Percentiles rank a stretch among this genome's conserved stretches.
Conservation (phyloP, 1,139 yeast species). For the Fermentozyma sake region DNA sequence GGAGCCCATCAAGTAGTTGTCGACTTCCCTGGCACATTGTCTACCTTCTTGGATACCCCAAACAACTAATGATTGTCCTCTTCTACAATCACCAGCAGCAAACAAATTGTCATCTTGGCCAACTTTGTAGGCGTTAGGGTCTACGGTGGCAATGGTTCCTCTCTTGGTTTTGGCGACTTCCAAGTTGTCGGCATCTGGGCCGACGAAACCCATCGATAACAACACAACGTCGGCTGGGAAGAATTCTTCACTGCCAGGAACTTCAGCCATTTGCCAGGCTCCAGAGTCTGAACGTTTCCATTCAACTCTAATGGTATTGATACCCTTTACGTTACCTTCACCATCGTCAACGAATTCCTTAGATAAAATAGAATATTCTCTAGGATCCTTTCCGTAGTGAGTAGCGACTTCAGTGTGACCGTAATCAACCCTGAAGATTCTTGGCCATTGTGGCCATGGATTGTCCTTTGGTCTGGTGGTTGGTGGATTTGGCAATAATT, state of each 20-base stretch:
- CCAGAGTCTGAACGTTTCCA: slow-evolving; percentile 96
- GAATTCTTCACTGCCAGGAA: slow-evolving; percentile 89
- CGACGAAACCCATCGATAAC: slow-evolving; percentile 95
- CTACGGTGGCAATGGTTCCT: slow-evolving; percentile 76
- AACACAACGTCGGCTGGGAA: slow-evolving; percentile 94
- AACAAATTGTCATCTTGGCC: slow-evolving; percentile 61
- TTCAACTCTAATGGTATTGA: slow-evolving; percentile 93
- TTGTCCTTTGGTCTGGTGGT: slow-evolving; percentile 83
- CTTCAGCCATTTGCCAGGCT: slow-evolving; percentile 99
- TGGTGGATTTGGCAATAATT: slow-evolving; percentile 90
- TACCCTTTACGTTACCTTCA: slow-evolving; percentile 88
- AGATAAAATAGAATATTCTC: slow-evolving; percentile 92
- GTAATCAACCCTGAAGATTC: slow-evolving; percentile 94
- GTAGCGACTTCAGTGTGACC: slow-evolving; percentile 95
- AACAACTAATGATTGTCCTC: slow-evolving; percentile 96
- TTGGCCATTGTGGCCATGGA: slow-evolving; percentile 99
- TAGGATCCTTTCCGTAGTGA: slow-evolving; percentile 95
- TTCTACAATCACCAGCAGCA: slow-evolving; percentile 98
- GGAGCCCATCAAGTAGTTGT: slow-evolving; percentile 68
- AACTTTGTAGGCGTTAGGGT: slow-evolving; percentile 69
- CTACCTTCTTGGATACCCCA: slow-evolving; percentile 99
- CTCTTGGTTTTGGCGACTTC: slow-evolving; percentile 72
- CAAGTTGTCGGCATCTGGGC: slow-evolving; percentile 86
- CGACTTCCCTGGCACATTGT: slow-evolving; percentile 96
- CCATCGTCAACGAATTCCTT: slow-evolving; percentile 95